These are phyloP conservation scores for Friedmanniomyces simplex DNA, from an alignment of 495 filamentous ascomycete species.

Conservation along the genomic window DNA sequence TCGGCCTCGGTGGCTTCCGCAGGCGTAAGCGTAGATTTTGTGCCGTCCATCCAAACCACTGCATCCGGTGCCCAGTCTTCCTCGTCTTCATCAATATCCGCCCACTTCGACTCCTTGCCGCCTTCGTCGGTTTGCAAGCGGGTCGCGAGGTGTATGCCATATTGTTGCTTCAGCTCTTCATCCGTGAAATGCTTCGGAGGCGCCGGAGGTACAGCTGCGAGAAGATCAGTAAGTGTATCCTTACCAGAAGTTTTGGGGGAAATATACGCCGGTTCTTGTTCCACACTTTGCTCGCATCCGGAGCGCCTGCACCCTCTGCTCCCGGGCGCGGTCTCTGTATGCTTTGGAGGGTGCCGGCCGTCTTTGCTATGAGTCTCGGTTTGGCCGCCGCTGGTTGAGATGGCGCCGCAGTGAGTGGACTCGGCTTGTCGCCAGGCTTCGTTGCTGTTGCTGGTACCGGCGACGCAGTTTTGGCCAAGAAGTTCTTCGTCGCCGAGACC, in stretches of 20 bases:
- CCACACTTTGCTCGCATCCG: slow-evolving; percentile 77
- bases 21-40: slow-evolving; percentile 69
- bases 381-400: slow-evolving; percentile 47
- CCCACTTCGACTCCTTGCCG: slow-evolving; percentile 86
- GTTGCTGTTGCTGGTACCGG: slow-evolving; percentile 23
- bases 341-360: slow-evolving; percentile 45
- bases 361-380: slow-evolving; percentile 59
- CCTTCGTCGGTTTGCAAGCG: slow-evolving; percentile 74
- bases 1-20: slow-evolving; percentile 20
- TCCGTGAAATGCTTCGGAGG: slow-evolving; percentile 90
- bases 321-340: slow-evolving; percentile 33
- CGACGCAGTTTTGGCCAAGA: slow-evolving; percentile 52
- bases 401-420: slow-evolving; percentile 32
- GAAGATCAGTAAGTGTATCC: slow-evolving; percentile 9
- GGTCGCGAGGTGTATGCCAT: slow-evolving; percentile 91
- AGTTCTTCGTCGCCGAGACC: slow-evolving; percentile 87
- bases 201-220: slow-evolving; percentile 60
- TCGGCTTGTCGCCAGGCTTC: slow-evolving; percentile 28
- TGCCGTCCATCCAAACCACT: slow-evolving; percentile 95
- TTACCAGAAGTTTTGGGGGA: neutral
- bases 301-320: slow-evolving; percentile 31
- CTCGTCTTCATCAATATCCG: slow-evolving; percentile 97
- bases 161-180: slow-evolving; percentile 90
- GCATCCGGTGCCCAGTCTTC: slow-evolving; percentile 96
- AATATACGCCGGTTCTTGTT: slow-evolving; percentile 91